Conservation (phyloP, 768 basidiomycete genomes). For the Leccinum disarticulatum region DNA sequence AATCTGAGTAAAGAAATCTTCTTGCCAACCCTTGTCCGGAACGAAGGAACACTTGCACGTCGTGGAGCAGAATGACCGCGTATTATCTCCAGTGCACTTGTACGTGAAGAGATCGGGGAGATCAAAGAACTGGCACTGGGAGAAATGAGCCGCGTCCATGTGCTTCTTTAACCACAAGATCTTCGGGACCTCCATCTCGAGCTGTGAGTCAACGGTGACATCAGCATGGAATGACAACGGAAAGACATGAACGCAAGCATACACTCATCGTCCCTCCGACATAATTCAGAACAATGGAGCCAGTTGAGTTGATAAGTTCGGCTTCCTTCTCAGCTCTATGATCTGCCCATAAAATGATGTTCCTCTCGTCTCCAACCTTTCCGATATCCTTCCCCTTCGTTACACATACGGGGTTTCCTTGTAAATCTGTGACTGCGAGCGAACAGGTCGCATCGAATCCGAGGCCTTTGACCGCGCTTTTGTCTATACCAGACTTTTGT, state of each 20-base stretch:
- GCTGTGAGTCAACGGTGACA: slow-evolving; percentile 40
- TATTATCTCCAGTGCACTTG: slow-evolving; percentile 70
- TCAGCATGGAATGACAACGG: slow-evolving; percentile 7
- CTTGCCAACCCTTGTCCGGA: slow-evolving; percentile 85
- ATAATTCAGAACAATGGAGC: slow-evolving; percentile 85
- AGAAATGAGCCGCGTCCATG: slow-evolving; percentile 73
- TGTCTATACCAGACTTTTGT: slow-evolving; percentile 50
- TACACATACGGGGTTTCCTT: slow-evolving; percentile 74
- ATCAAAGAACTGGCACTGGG: slow-evolving; percentile 80
- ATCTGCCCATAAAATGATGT: slow-evolving; percentile 96
- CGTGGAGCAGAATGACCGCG: slow-evolving; percentile 87
- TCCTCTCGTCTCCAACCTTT: slow-evolving; percentile 60
- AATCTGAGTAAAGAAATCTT: slow-evolving; percentile 82
- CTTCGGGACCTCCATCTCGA: slow-evolving; percentile 99
- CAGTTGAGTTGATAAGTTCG: slow-evolving; percentile 81
- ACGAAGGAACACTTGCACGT: slow-evolving; percentile 97
- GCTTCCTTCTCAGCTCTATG: slow-evolving; percentile 94
- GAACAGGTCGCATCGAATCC: slow-evolving; percentile 98
- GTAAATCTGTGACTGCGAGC: slow-evolving; percentile 75
- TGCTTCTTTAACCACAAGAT: slow-evolving; percentile 93
- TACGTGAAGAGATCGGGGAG: slow-evolving; percentile 97
- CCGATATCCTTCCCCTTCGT: slow-evolving; percentile 69
- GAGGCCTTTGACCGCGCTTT: slow-evolving; percentile 73
- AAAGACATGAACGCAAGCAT: slow-evolving; percentile 23
- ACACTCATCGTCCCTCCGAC: slow-evolving; percentile 97